Evolutionary conservation across 2,329 filamentous ascomycete species (phyloP).

Genomic region (Geosmithia flava): DNA sequence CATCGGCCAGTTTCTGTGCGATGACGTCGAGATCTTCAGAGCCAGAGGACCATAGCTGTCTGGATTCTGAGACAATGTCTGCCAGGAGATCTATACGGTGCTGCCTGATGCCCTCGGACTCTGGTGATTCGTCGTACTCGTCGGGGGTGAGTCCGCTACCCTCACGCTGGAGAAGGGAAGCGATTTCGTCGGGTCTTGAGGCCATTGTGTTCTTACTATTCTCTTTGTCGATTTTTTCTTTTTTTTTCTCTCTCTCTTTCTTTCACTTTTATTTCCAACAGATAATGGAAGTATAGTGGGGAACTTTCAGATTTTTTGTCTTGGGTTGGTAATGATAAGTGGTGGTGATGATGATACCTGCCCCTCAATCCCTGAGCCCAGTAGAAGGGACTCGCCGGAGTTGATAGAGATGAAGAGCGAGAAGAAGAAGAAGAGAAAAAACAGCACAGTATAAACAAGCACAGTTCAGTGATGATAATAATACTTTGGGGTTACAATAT

Average conservation of each 20-base stretch:
- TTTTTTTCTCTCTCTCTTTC: neutral
- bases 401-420: too few relatives aligned
- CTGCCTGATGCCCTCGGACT: slow-evolving; percentile 9
- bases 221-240: neutral
- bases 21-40: slow-evolving; percentile 29
- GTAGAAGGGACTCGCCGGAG: too few relatives aligned
- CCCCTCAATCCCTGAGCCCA: too few relatives aligned
- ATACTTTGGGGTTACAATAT: too few relatives aligned
- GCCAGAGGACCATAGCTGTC: slow-evolving; percentile 25
- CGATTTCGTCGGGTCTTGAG: slow-evolving; percentile 19
- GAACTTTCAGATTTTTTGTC: too few relatives aligned
- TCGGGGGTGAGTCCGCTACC: slow-evolving; percentile 14
- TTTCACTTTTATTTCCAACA: too few relatives aligned
- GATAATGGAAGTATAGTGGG: too few relatives aligned
- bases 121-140: slow-evolving; percentile 12
- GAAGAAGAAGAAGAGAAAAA: too few relatives aligned
- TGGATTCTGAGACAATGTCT: slow-evolving; percentile 23
- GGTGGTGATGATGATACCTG: too few relatives aligned
- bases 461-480: too few relatives aligned
- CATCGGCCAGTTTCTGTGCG: slow-evolving; percentile 40
- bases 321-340: too few relatives aligned
- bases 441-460: too few relatives aligned
- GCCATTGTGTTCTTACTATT: slow-evolving; percentile 12
- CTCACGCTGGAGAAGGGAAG: slow-evolving; percentile 19
- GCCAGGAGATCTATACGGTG: slow-evolving; percentile 18